Evolutionary conservation across 73 alveolate genomes (phyloP), one percentile per base, ranked within the genome.

Genomic region (Paramecium octaurelia): DNA sequence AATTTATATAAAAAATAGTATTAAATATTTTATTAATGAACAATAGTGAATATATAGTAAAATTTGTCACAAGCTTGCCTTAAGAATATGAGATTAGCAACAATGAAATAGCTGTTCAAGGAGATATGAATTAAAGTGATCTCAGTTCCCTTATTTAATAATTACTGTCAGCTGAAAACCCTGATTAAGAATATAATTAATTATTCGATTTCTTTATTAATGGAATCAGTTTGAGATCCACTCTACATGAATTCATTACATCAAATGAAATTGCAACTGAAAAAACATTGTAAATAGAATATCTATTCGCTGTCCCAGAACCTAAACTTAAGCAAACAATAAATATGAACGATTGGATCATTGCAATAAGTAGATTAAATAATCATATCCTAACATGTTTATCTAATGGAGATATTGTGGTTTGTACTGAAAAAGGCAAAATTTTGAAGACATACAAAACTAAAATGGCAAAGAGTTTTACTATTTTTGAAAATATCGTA

Each of bases 341-440:
- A 12, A 24, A 40, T 24, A 80, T 43, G 43, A 80, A 80, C 44
- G 91, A 80, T 43, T 80, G 91, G 91, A 80, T 80, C 8, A 43
- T 80, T 2, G 20, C 46, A 10, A 44, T 80, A 27, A 76, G 91
- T 11, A 38, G 18, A 80, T 43, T 43, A 10, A 48, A 80, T 48
- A 42, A 42, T 24, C 57, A 80, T 0, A 80, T 80, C 3, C 0
- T 80, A 40, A 48, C 57, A 44, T 80, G 91, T 64, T 31, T 31
- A 31, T 11, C 70, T 24, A 80, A 48, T 42, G 84, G 84, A 6
- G 84, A 64, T 27, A 64, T 64, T 27, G 48, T 64, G 6, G 84
- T 64, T 31, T 64, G 84, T 64, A 4, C 18, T 11, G 84, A 64
- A 24, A 64, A 64, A 14, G 91, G 91, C 5, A 80, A 80, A 24